These are phyloP conservation scores for Tricholoma terreum DNA, from an alignment of 768 basidiomycete species.

Conservation along the genomic window DNA sequence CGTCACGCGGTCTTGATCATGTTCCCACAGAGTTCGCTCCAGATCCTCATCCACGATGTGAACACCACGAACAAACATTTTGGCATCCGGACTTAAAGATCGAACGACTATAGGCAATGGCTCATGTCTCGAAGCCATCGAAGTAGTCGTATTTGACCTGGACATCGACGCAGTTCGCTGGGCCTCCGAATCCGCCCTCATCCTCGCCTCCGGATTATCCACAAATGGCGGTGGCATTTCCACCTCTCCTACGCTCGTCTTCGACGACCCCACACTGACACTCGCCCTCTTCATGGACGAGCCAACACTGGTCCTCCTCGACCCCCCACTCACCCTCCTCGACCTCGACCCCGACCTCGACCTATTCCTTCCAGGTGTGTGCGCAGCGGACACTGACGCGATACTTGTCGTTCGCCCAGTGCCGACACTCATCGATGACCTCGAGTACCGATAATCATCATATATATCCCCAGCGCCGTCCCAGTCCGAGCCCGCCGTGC, in stretches of 20 bases:
- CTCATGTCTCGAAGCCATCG: neutral
- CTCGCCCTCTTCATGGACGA: neutral
- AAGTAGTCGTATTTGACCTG: neutral
- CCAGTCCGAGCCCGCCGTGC: slow-evolving; percentile 44
- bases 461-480: slow-evolving; percentile 74
- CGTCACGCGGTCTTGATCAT: neutral
- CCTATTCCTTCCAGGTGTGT: neutral
- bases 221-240: slow-evolving; percentile 6
- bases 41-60: neutral
- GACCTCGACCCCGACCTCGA: neutral
- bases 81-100: no score
- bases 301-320: neutral
- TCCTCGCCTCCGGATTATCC: slow-evolving; percentile 12
- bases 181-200: slow-evolving; percentile 1
- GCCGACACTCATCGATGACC: slow-evolving; percentile 49
- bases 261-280: neutral
- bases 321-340: slow-evolving; percentile 1
- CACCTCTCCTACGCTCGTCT: neutral
- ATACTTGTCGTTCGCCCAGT: slow-evolving; percentile 21
- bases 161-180: neutral
- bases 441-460: slow-evolving; percentile 75
- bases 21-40: neutral
- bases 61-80: neutral
- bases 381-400: slow-evolving; percentile 1
- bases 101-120: neutral